Conservation (phyloP, 768 basidiomycete species). For the Russula virescens region DNA sequence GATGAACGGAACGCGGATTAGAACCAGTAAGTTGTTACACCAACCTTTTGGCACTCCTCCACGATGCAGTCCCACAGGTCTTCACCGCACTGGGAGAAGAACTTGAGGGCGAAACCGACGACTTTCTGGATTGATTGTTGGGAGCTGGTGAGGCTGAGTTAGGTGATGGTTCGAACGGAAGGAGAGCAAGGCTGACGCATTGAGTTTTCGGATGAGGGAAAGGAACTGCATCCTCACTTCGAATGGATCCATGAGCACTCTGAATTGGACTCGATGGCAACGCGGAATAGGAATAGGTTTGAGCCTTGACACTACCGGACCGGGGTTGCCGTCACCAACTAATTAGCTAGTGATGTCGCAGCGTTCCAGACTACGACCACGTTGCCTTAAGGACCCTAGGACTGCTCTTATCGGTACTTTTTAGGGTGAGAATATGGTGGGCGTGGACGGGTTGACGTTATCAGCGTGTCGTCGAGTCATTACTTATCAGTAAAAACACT, state of each 20-base stretch:
- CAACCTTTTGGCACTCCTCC: constrained; percentile 85
- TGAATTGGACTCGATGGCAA: too few relatives aligned
- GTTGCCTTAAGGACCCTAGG: too few relatives aligned
- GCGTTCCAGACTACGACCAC: too few relatives aligned
- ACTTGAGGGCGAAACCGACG: constrained; percentile 79
- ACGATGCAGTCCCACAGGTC: constrained; percentile 92
- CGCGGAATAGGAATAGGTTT: too few relatives aligned
- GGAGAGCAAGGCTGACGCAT: constrained; percentile 46
- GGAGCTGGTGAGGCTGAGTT: constrained; percentile 46
- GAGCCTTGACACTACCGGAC: too few relatives aligned
- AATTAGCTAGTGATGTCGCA: too few relatives aligned
- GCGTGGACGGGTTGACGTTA: too few relatives aligned
- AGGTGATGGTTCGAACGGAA: constrained; percentile 10
- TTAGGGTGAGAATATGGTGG: too few relatives aligned
- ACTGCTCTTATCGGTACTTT: too few relatives aligned
- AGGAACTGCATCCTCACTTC: constrained; percentile 75
- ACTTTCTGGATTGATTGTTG: constrained; percentile 87
- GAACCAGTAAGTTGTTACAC: constrained; percentile 18
- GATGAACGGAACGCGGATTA: background rate
- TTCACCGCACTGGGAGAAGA: constrained; percentile 79
- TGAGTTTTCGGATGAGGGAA: constrained; percentile 51
- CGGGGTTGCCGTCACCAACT: too few relatives aligned
- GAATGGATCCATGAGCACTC: constrained; percentile 48
- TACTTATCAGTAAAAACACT: too few relatives aligned
- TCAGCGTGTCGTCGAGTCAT: too few relatives aligned